Percentiles rank a stretch among this genome's conserved stretches.
Evolutionary conservation across 257 asterid species (phyloP).

Genomic region (Nicotiana benthamiana): DNA sequence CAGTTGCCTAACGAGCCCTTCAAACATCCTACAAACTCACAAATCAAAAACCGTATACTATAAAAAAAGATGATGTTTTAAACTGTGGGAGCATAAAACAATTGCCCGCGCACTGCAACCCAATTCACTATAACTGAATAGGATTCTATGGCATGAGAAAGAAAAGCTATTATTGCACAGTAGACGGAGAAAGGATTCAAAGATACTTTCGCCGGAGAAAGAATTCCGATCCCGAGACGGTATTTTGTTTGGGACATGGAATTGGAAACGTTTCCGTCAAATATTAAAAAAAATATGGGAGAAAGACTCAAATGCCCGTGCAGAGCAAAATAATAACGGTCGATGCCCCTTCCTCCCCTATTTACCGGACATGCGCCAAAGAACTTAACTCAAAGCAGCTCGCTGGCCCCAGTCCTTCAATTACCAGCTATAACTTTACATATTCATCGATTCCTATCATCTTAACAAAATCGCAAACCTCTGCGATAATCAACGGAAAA

Average conservation of each 20-base stretch:
- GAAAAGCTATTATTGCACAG: not conserved
- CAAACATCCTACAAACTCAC: slow-evolving; percentile 44
- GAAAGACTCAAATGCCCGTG: too few species aligned
- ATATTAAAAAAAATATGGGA: not conserved
- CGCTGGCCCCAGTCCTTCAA: too few species aligned
- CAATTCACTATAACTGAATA: not conserved
- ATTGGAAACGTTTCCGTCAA: not conserved
- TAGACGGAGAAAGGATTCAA: not conserved
- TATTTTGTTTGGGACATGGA: not conserved
- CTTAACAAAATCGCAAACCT: too few species aligned
- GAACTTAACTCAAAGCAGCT: too few species aligned
- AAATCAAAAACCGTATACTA: not conserved
- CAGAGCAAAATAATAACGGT: too few species aligned
- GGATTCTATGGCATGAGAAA: not conserved
- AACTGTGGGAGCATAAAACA: not conserved
- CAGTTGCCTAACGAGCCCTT: slow-evolving; percentile 86
- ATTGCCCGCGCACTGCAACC: not conserved
- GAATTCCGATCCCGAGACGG: not conserved
- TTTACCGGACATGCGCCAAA: too few species aligned
- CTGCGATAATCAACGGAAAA: too few species aligned
- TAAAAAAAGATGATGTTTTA: not conserved
- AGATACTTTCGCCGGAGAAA: not conserved
- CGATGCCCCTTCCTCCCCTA: too few species aligned
- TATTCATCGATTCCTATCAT: too few species aligned
- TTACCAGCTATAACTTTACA: too few species aligned